phyloP scores from a whole-genome alignment of 2,329 filamentous ascomycete genomes.

The Lomentospora prolificans region DNA sequence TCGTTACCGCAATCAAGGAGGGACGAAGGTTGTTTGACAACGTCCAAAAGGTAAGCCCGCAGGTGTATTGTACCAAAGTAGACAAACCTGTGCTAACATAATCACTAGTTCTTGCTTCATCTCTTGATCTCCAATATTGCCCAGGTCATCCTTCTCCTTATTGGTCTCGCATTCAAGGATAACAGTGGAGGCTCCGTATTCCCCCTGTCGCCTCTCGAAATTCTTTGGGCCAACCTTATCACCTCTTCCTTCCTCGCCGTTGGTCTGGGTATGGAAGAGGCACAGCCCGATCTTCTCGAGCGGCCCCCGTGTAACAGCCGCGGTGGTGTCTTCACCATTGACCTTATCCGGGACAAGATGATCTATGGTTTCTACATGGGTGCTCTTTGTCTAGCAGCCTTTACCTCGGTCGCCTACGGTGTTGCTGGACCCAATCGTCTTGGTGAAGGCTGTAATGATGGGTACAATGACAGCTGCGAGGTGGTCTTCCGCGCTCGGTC shows the following conservation, averaged over 20 bases:
- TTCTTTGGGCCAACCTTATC: constrained; percentile 68
- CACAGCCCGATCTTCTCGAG: constrained; percentile 55
- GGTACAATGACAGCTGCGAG: constrained; percentile 38
- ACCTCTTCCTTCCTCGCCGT: constrained; percentile 64
- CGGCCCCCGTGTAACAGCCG: constrained; percentile 54
- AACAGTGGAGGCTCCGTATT: constrained; percentile 49
- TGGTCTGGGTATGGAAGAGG: constrained; percentile 61
- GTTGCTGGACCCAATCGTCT: constrained; percentile 30
- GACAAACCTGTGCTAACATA: no score
- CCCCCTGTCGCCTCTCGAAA: constrained; percentile 61
- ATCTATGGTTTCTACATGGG: constrained; percentile 57
- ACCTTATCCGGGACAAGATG: constrained; percentile 58
- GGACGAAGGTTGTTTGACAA: constrained; percentile 63
- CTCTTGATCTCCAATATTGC: constrained; percentile 61
- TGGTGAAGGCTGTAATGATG: constrained; percentile 48
- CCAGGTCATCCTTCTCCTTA: constrained; percentile 58
- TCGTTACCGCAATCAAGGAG: constrained; percentile 62
- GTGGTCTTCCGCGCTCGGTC: constrained; percentile 55
- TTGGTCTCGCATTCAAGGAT: constrained; percentile 62
- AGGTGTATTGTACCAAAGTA: no score
- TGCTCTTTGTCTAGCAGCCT: constrained; percentile 49
- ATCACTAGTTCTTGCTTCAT: constrained; percentile 56
- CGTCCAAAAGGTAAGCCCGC: constrained; percentile 57
- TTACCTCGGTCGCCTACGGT: constrained; percentile 49
- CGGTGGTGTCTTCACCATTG: constrained; percentile 51